Evolutionary conservation across 2,329 filamentous ascomycete genomes (phyloP).

Genomic region (Trichoderma aggressivum): DNA sequence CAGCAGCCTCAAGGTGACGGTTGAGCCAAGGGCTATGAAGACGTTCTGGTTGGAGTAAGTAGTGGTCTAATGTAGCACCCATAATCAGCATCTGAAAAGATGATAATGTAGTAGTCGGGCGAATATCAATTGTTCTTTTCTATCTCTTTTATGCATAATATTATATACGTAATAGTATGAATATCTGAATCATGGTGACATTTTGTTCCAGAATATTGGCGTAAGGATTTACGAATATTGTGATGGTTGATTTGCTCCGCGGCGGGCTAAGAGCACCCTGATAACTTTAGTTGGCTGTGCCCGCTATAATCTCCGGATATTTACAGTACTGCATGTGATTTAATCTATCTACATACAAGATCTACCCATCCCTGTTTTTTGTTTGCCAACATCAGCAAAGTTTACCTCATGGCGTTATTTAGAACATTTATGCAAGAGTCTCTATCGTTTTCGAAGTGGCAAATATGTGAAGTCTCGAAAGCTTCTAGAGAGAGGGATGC

Average conservation of each 20-base stretch:
- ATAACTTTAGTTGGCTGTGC: not conserved
- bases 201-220: not conserved
- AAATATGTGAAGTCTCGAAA: too few species aligned
- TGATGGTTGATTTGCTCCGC: not conserved
- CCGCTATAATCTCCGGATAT: not conserved
- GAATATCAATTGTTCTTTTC: not conserved
- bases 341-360: too few species aligned
- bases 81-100: not conserved
- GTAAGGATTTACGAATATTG: not conserved
- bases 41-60: constrained; percentile 10
- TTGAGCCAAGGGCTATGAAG: constrained; percentile 10
- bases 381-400: too few species aligned
- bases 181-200: not conserved
- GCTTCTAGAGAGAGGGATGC: too few species aligned
- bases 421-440: too few species aligned
- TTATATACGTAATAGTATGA: not conserved
- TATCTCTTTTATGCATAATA: not conserved
- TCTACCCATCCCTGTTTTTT: too few species aligned
- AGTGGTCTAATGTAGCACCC: too few species aligned
- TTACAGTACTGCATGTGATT: not conserved
- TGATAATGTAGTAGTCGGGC: not conserved
- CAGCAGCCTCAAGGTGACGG: constrained; percentile 4
- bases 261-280: too few species aligned
- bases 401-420: too few species aligned
- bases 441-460: too few species aligned